Conservation (phyloP, 2,329 filamentous ascomycete genomes). For the Scopulariopsis brevicaulis region DNA sequence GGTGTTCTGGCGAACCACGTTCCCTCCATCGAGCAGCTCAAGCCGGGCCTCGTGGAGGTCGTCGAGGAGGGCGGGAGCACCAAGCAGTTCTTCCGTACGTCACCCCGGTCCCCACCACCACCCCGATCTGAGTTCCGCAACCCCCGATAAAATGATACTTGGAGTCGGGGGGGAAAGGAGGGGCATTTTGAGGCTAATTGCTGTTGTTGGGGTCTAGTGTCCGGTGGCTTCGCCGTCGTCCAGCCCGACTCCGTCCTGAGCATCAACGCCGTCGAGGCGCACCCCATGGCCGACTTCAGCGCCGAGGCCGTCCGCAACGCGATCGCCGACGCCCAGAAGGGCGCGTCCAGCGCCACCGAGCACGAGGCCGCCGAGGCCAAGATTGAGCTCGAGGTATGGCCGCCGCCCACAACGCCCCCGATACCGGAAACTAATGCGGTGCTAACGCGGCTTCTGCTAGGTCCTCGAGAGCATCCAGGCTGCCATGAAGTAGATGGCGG, state of each 20-base stretch:
- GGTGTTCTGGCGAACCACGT: constrained; percentile 99
- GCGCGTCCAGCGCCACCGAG: constrained; percentile 82
- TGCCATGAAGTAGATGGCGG: constrained; percentile 8
- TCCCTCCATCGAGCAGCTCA: constrained; percentile 96
- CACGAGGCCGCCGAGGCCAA: constrained; percentile 97
- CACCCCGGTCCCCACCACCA: not conserved
- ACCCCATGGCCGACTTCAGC: constrained; percentile 92
- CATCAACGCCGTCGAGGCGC: constrained; percentile 98
- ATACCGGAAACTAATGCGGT: not conserved
- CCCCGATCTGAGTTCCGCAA: not conserved
- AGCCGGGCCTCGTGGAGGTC: constrained; percentile 90
- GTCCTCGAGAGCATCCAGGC: constrained; percentile 10
- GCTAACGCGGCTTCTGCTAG: not conserved
- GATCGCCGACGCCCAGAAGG: constrained; percentile 92
- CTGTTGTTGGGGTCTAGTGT: constrained; percentile 44
- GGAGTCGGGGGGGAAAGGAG: not conserved
- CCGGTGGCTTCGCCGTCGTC: constrained; percentile 92
- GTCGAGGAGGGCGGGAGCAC: constrained; percentile 78
- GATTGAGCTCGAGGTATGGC: constrained; percentile 91
- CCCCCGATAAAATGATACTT: not conserved
- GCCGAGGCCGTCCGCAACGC: constrained; percentile 78
- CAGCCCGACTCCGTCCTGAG: constrained; percentile 90
- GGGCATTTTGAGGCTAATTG: not conserved
- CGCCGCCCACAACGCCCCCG: not conserved
- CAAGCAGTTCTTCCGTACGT: constrained; percentile 96